Conservation (phyloP, 352 stramenopile genomes). For the Thalassiosira ordinaria region DNA sequence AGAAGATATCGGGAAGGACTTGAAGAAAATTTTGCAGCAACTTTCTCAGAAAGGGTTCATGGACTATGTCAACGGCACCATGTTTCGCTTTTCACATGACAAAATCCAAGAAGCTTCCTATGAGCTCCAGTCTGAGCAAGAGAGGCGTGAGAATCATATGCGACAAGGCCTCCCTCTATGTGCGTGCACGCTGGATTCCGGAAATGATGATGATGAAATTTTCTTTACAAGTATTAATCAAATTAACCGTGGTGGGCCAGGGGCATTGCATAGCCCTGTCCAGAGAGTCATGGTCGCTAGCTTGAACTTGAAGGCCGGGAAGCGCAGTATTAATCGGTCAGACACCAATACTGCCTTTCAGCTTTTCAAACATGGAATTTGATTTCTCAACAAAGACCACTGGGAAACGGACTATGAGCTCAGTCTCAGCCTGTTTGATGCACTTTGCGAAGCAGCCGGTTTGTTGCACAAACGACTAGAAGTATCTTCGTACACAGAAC, state of each 20-base stretch:
- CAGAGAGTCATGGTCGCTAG: neutral
- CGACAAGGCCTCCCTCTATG: conserved; percentile 20
- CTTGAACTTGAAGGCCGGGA: conserved; percentile 24
- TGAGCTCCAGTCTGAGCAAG: neutral
- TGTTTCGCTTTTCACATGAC: conserved; percentile 37
- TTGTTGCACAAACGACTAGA: conserved; percentile 10
- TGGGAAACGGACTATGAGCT: conserved; percentile 5
- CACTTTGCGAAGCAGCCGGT: conserved; percentile 4
- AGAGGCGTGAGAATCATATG: conserved; percentile 15
- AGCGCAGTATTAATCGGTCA: conserved; percentile 9
- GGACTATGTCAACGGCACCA: neutral
- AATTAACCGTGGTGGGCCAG: neutral
- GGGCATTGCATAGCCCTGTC: neutral
- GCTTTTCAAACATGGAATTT: conserved; percentile 32
- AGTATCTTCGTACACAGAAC: neutral
- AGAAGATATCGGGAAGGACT: conserved; percentile 11
- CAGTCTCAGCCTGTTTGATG: conserved; percentile 13
- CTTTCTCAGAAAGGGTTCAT: conserved; percentile 21
- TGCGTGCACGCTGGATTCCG: neutral
- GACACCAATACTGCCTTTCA: conserved; percentile 15
- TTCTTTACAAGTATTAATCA: neutral
- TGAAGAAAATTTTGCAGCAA: conserved; percentile 18
- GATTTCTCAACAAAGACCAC: conserved; percentile 12
- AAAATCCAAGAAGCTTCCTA: conserved; percentile 46
- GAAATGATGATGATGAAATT: conserved; percentile 3